These are phyloP conservation scores for Thermoascus crustaceus DNA, from an alignment of 2,329 filamentous ascomycete species.

Conservation along the genomic window DNA sequence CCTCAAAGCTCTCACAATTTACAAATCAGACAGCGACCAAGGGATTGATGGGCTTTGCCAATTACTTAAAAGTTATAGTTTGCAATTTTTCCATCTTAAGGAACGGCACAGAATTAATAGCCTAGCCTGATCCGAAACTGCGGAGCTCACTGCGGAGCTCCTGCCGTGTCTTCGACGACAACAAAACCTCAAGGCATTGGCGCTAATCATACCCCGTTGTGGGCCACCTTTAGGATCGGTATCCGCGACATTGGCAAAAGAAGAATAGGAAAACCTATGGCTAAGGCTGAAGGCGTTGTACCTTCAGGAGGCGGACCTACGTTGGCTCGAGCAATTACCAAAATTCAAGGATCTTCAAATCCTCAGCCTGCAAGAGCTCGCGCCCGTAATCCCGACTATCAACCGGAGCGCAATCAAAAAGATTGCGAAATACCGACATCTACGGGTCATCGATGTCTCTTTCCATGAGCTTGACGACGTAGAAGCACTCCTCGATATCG, in stretches of 20 bases:
- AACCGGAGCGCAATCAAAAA: neutral
- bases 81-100: too few species aligned
- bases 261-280: too few species aligned
- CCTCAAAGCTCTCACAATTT: slow-evolving; percentile 2
- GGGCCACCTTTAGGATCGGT: too few species aligned
- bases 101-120: too few species aligned
- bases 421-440: slow-evolving; percentile 2
- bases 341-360: slow-evolving; percentile 3
- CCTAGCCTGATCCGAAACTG: too few species aligned
- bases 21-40: neutral
- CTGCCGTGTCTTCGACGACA: too few species aligned
- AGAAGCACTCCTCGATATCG: too few species aligned
- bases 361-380: neutral
- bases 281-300: neutral
- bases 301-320: neutral
- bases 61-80: too few species aligned
- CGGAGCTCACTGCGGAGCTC: too few species aligned
- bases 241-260: too few species aligned
- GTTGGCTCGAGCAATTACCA: slow-evolving; percentile 2
- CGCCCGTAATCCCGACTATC: neutral
- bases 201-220: too few species aligned
- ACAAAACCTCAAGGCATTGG: too few species aligned
- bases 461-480: neutral
- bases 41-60: neutral
- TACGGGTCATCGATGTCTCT: neutral